Evolutionary conservation across 2,329 filamentous ascomycete genomes (phyloP), one percentile per base, ranked within the genome.

Genomic region (Venturia oleaginea): DNA sequence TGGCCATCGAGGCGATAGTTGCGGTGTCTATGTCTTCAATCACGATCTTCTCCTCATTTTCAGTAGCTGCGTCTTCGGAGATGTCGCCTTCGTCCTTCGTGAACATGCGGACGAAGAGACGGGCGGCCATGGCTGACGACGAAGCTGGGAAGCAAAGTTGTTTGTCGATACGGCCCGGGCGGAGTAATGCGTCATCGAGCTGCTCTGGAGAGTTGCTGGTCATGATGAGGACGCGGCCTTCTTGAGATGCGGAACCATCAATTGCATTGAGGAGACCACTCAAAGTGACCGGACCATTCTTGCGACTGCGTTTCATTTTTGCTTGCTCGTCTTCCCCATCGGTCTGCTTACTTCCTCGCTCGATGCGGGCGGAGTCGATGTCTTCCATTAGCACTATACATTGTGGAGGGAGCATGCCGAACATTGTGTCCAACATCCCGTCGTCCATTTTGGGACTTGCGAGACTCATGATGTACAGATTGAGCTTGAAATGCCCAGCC

Each of bases 381-480:
- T 65, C 64, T 64, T 65, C 64, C 24, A 65, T 42, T 10, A 65
- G 48, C 10, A 65, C 61, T 30, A 65, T 64, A 32, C 64, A 91
- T 59, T 86, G 83, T 15, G 81, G 81, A 0, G 89, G 89, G 3
- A 92, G 82, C 48, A 84, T 81, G 32, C 83, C 77, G 69, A 92
- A 91, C 1, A 81, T 70, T 42, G 72, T 71, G 24, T 75, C 75
- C 66, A 80, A 77, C 70, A 91, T 85, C 62, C 84, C 79, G 72
- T 92, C 89, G 34, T 84, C 86, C 67, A 97, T 81, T 4, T 87
- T 85, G 17, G 90, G 89, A 69, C 96, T 91, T 61, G 76, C 76
- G 40, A 81, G 70, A 22, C 75, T 76, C 38, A 80, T 76, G 61
- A 75, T 76, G 68, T 79, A 79, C 34, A 81, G 76, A 51, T 77